These are phyloP conservation scores for Scytalidium sp. DNA, from an alignment of 2,329 filamentous ascomycete genomes.

Conservation along the genomic window DNA sequence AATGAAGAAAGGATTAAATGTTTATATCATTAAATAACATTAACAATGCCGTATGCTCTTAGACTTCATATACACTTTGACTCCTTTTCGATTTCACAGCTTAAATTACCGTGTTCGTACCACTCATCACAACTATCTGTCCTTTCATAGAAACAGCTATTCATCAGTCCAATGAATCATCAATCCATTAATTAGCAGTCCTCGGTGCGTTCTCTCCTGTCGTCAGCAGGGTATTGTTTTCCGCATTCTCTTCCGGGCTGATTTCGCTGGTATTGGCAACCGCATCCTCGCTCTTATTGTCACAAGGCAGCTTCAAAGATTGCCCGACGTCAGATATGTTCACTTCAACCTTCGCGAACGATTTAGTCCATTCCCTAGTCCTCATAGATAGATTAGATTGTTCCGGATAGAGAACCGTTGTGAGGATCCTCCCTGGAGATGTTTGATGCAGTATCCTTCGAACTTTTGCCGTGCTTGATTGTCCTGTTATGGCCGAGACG, in stretches of 20 bases:
- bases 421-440: slow-evolving; percentile 13
- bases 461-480: slow-evolving; percentile 6
- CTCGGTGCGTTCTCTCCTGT: not conserved
- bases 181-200: not conserved
- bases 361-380: slow-evolving; percentile 10
- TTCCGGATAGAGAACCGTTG: slow-evolving; percentile 9
- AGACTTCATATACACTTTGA: not conserved
- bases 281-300: not conserved
- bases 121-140: not conserved
- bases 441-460: slow-evolving; percentile 8
- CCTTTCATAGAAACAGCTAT: not conserved
- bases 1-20: no score
- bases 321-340: slow-evolving; percentile 1
- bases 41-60: not conserved
- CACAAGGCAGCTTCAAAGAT: not conserved
- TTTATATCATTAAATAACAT: no score
- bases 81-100: not conserved
- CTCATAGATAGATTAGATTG: slow-evolving; percentile 2
- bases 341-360: slow-evolving; percentile 5
- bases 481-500: slow-evolving; percentile 5
- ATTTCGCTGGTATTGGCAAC: not conserved
- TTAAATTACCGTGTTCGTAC: not conserved
- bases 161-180: not conserved
- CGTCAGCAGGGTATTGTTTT: not conserved
- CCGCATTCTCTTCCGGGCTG: not conserved